Base-by-base conservation (phyloP, 1,284 basidiomycete genomes). In the Heterobasidion annosum region DNA sequence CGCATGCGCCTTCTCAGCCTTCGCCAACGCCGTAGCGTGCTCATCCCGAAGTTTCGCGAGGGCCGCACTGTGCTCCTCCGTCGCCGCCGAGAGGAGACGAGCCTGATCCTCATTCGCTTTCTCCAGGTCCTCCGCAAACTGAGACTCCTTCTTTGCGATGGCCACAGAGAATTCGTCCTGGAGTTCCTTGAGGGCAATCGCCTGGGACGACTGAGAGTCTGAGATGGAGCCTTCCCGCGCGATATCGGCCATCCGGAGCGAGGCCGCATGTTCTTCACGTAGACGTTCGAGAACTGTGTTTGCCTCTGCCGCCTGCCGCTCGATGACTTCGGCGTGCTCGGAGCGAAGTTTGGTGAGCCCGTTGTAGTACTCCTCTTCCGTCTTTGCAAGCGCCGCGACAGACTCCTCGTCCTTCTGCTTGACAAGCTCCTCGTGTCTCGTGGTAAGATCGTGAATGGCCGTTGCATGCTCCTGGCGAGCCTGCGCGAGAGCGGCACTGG, bases 341-440 rank as follows among this genome's bases (percentile, higher is more conserved):
- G 65, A 70, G 34, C 85, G 82, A 44, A 90, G 76, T 62, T 84
- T 87, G 16, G 81, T 85, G 48, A 93, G 70, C 15, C 81, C 83
- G 52, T 87, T 82, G 64, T 90, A 89, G 63, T 88, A 90, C 61
- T 91, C 84, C 62, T 87, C 88, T 63, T 90, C 85, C 2, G 84
- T 88, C 50, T 75, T 78, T 57, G 81, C 80, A 8, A 88, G 73
- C 35, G 72, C 70, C 13, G 74, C 69, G 5, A 78, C 73, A 18
- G 77, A 67, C 57, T 77, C 73, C 19, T 83, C 81, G 50, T 86
- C 83, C 67, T 80, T 82, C 63, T 75, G 72, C 65, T 81, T 83
- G 57, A 84, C 64, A 1, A 67, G 61, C 47, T 76, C 75, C 19
- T 76, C 72, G 62, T 89, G 83, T 54, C 83, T 83, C 1, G 72